These are phyloP conservation scores for Blastobotrys attinorum DNA, from an alignment of 805 yeast species.

Conservation along the genomic window DNA sequence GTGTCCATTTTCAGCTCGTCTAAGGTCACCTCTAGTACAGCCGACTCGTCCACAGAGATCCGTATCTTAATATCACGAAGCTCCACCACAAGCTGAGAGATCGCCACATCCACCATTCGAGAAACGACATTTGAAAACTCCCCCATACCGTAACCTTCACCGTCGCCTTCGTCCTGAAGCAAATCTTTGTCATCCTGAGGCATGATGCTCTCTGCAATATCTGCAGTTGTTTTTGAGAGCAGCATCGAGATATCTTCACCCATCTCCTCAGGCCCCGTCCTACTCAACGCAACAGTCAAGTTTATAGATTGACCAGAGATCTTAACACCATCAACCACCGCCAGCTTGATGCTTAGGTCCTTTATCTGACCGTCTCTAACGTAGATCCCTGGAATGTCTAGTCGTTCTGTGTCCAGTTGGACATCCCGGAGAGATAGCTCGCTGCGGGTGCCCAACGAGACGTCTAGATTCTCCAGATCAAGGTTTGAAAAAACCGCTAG, in stretches of 20 bases:
- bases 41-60: constrained; percentile 17
- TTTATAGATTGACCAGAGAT: constrained; percentile 51
- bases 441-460: constrained; percentile 55
- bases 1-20: constrained; percentile 6
- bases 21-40: constrained; percentile 5
- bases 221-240: constrained; percentile 65
- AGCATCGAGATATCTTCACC: constrained; percentile 33
- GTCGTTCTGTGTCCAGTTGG: constrained; percentile 61
- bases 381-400: constrained; percentile 52
- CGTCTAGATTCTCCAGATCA: constrained; percentile 74
- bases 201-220: constrained; percentile 52
- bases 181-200: constrained; percentile 8
- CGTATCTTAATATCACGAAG: constrained; percentile 14
- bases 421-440: constrained; percentile 43
- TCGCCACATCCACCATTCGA: constrained; percentile 32
- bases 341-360: constrained; percentile 48
- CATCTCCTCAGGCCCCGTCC: constrained; percentile 26
- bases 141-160: constrained; percentile 25
- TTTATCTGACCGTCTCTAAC: constrained; percentile 55
- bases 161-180: constrained; percentile 10
- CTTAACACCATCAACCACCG: constrained; percentile 63
- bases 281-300: constrained; percentile 36
- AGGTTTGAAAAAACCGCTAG: constrained; percentile 74
- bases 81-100: constrained; percentile 25
- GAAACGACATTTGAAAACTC: constrained; percentile 23